Conservation (phyloP, 2,329 filamentous ascomycete genomes). For the Aspergillus chevalieri region DNA sequence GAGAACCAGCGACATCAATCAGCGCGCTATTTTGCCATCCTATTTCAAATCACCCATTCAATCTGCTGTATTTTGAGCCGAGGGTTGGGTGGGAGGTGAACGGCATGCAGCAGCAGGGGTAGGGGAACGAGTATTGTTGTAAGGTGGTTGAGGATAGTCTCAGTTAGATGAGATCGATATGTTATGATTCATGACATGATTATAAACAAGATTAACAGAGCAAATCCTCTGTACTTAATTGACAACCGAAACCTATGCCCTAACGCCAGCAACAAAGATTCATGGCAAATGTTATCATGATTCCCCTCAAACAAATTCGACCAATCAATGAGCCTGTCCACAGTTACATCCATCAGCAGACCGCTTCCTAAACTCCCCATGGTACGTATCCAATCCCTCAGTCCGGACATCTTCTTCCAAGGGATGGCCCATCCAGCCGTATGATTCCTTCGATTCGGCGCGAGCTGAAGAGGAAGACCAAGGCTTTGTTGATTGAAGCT, state of each 20-base stretch:
- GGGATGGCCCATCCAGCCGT: slow-evolving; percentile 38
- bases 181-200: neutral
- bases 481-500: slow-evolving; percentile 49
- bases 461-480: slow-evolving; percentile 9
- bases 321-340: slow-evolving; percentile 8
- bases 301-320: neutral
- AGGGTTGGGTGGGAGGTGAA: neutral
- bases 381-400: slow-evolving; percentile 39
- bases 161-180: too few species aligned
- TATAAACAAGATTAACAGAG: neutral
- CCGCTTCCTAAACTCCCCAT: slow-evolving; percentile 38
- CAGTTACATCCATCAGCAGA: slow-evolving; percentile 28
- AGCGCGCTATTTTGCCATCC: neutral
- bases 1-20: too few species aligned
- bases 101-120: too few species aligned
- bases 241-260: neutral
- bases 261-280: neutral
- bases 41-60: slow-evolving; percentile 1
- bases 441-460: slow-evolving; percentile 14
- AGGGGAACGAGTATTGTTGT: too few species aligned
- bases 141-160: too few species aligned
- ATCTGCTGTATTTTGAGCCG: slow-evolving; percentile 8
- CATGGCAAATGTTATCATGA: too few species aligned
- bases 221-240: too few species aligned
- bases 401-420: slow-evolving; percentile 31